Percentiles rank a stretch among this genome's conserved stretches.
phyloP scores from a whole-genome alignment of 2,329 filamentous ascomycete genomes.

The Exophiala viscosa region DNA sequence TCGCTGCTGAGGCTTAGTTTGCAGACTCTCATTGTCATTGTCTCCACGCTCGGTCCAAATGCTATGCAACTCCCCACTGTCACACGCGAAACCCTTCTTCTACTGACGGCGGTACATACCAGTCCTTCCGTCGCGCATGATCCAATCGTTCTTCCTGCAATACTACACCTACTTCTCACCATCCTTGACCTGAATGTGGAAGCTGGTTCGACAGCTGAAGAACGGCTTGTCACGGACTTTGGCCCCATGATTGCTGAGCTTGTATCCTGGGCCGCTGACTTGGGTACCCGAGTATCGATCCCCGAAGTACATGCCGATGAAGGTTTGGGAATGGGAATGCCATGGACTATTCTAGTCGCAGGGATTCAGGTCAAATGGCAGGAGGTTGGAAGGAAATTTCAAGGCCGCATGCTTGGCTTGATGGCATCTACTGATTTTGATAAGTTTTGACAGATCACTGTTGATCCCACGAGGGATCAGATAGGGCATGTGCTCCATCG shows the following conservation, averaged over 20 bases:
- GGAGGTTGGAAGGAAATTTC: slow-evolving; percentile 50
- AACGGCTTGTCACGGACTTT: slow-evolving; percentile 69
- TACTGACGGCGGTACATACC: slow-evolving; percentile 68
- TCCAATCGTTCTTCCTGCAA: slow-evolving; percentile 64
- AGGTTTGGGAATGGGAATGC: slow-evolving; percentile 51
- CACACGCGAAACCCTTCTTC: slow-evolving; percentile 76
- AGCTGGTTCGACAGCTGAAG: slow-evolving; percentile 50
- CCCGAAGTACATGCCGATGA: slow-evolving; percentile 53
- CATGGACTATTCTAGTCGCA: slow-evolving; percentile 63
- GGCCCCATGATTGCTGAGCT: slow-evolving; percentile 78
- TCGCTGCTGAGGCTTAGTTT: slow-evolving; percentile 74
- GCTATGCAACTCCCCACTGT: slow-evolving; percentile 73
- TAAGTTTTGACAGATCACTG: slow-evolving; percentile 9
- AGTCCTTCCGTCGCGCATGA: slow-evolving; percentile 55
- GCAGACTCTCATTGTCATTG: slow-evolving; percentile 76
- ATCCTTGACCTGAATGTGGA: slow-evolving; percentile 72
- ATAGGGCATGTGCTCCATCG: not conserved
- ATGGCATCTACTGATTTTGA: slow-evolving; percentile 25
- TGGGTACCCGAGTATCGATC: slow-evolving; percentile 60
- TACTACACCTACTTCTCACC: slow-evolving; percentile 75
- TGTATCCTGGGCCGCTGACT: slow-evolving; percentile 73
- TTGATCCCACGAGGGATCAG: too few species aligned
- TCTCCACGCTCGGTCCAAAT: slow-evolving; percentile 78
- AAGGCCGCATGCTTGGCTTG: slow-evolving; percentile 29
- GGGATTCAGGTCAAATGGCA: slow-evolving; percentile 75